Evolutionary conservation across 2,329 filamentous ascomycete genomes (phyloP).

Genomic region (Hymenoscyphus occultus): DNA sequence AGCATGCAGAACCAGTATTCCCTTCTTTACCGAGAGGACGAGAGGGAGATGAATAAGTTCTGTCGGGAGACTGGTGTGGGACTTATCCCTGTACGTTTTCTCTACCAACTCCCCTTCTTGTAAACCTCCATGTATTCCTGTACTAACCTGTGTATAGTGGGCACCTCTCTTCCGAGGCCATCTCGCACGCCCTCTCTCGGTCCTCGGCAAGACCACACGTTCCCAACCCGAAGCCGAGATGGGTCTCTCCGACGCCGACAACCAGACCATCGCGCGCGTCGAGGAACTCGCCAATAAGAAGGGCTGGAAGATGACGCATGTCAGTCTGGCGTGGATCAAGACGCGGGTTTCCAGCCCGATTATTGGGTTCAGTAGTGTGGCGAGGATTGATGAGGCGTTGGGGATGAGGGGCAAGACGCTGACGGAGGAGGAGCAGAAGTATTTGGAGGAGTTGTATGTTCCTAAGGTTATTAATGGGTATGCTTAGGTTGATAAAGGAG

Average conservation of each 20-base stretch:
- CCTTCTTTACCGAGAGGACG: conserved; percentile 57
- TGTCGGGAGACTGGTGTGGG: conserved; percentile 45
- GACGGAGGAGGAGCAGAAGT: conserved; percentile 50
- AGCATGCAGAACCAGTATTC: conserved; percentile 58
- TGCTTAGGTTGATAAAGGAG: conserved; percentile 14
- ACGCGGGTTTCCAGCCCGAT: conserved; percentile 48
- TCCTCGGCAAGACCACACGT: conserved; percentile 27
- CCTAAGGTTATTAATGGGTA: conserved; percentile 41
- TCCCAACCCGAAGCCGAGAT: conserved; percentile 32
- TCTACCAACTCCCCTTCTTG: neutral
- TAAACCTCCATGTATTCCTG: no score
- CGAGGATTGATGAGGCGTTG: conserved; percentile 53
- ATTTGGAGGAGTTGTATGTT: conserved; percentile 52
- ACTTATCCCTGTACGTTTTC: conserved; percentile 35
- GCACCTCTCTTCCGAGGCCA: conserved; percentile 37
- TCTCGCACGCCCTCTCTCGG: conserved; percentile 33
- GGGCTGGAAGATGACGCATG: conserved; percentile 55
- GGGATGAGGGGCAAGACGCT: conserved; percentile 41
- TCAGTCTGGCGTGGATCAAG: conserved; percentile 54
- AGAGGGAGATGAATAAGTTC: conserved; percentile 43
- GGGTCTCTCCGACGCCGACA: conserved; percentile 44
- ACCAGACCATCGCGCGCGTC: conserved; percentile 51
- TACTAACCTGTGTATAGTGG: conserved; percentile 29
- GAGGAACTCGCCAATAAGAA: conserved; percentile 56
- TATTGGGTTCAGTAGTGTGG: conserved; percentile 48